Evolutionary conservation across 768 basidiomycete genomes (phyloP), one percentile per base, ranked within the genome.

Genomic region (Termitomyces sp.): DNA sequence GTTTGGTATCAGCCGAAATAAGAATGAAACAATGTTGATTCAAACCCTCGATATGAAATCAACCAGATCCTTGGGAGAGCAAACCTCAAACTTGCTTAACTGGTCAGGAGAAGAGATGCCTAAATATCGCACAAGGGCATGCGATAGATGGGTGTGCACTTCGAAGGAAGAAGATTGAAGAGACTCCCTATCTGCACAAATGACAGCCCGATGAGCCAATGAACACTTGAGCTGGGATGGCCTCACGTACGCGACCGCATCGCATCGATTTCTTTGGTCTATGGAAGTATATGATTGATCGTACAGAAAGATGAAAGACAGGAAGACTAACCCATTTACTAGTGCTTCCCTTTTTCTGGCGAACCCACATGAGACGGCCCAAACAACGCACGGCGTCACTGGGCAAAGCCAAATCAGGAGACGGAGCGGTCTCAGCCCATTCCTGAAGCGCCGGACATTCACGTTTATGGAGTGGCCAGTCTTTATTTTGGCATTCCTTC

Each of bases 341-440:
- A 16, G 72, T 70, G 11, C 68, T 66, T 3, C 87, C 84, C 37
- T 79, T 72, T 58, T 80, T 82, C 66, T 80, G 78, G 52, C 76
- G 79, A 27, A 64, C 73, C 87, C 88, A 91, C 28, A 93, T 63
- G 17, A 95, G 76, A 41, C 93, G 80, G 0, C 82, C 92, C 14
- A 98, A 71, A 60, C 86, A 88, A 50, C 95, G 73, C 10, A 96
- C 77, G 1, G 88, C 89, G 56, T 96, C 94, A 32, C 79, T 84
- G 0, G 94, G 91, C 17, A 87, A 64, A 4, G 77, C 58, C 4
- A 77, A 59, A 10, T 78, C 75, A 12, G 69, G 56, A 2, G 79
- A 80, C 2, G 81, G 78, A 5, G 82, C 81, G 16, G 73, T 63
- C 28, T 75, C 67, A 1, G 73, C 73, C 88, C 85, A 87, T 52